phyloP scores from a whole-genome alignment of 192 early-diverging fungal genomes.

The Powellomyces hirtus region DNA sequence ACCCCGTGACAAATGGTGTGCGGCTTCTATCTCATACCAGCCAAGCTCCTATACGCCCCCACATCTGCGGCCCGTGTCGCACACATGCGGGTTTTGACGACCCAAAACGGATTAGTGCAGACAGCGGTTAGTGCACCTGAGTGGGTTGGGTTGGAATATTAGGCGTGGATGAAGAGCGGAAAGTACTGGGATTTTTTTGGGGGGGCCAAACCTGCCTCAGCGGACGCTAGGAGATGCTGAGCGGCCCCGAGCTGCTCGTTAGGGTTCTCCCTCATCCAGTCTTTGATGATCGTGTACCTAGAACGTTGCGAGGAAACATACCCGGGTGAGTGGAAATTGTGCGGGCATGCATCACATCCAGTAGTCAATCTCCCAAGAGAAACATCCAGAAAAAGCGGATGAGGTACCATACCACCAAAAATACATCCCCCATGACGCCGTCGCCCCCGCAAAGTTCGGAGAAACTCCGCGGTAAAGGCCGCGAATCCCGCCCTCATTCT shows the following conservation, averaged over 20 bases:
- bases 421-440: slow-evolving; percentile 94
- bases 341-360: no score
- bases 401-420: slow-evolving; percentile 90
- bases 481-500: slow-evolving; percentile 55
- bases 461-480: slow-evolving; percentile 90
- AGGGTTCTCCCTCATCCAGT: slow-evolving; percentile 45
- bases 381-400: no score
- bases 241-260: slow-evolving; percentile 60
- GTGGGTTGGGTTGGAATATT: no score
- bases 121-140: slow-evolving; percentile 77
- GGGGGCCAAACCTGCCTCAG: slow-evolving; percentile 58
- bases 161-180: not conserved
- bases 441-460: slow-evolving; percentile 88
- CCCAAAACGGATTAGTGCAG: slow-evolving; percentile 93
- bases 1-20: not conserved
- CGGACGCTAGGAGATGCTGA: slow-evolving; percentile 81
- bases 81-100: slow-evolving; percentile 90
- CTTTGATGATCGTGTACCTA: slow-evolving; percentile 66
- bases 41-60: slow-evolving; percentile 40
- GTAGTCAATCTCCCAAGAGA: no score
- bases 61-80: slow-evolving; percentile 43
- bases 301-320: not conserved
- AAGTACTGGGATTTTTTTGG: not conserved
- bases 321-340: no score
- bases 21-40: no score